Base-by-base conservation (phyloP, 1,139 yeast species). In the Saccharomyces hybrid region DNA sequence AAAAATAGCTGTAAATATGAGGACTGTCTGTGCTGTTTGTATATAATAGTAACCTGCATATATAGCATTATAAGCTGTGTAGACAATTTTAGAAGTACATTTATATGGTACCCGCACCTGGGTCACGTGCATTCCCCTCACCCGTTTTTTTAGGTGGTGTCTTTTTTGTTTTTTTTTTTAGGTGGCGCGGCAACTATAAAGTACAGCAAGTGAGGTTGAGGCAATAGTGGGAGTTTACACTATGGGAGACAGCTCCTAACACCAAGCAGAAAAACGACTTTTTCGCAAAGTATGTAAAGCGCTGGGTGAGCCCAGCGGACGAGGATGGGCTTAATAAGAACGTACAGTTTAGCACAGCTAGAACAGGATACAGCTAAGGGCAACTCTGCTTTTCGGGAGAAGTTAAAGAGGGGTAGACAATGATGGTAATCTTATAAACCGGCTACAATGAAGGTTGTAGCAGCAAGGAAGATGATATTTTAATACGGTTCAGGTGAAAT, bases 171-270 rank as follows among this genome's bases (percentile, higher is more conserved):
- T 38, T 38, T 38, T 38, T 38, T 38, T 38, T 34, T 26, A 11
- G 44, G 44, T 38, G 44, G 44, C 44, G 44, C 44, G 44, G 44
- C 44, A 13, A 38, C 44, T 38, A 38, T 38, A 38, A 38, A 38
- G 44, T 9, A 38, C 44, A 38, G 44, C 44, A 38, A 38, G 44
- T 38, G 44, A 38, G 44, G 25, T 38, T 38, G 44, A 19, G 44
- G 44, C 44, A 38, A 9, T 38, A 38, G 8, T 38, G 44, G 44
- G 44, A 38, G 26, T 38, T 38, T 38, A 19, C 44, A 38, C n/a
- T 38, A 38, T 38, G 44, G 25, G 44, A 38, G 26, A 38, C 44
- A 38, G 44, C 44, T 19, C 44, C 44, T 19, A 38, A 38, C 44
- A 38, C 44, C 25, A 38, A 38, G 44, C 25, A 16, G 44, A 38